Evolutionary conservation across 2,329 filamentous ascomycete species (phyloP), one percentile per base, ranked within the genome.

Genomic region (Botryotinia convoluta): DNA sequence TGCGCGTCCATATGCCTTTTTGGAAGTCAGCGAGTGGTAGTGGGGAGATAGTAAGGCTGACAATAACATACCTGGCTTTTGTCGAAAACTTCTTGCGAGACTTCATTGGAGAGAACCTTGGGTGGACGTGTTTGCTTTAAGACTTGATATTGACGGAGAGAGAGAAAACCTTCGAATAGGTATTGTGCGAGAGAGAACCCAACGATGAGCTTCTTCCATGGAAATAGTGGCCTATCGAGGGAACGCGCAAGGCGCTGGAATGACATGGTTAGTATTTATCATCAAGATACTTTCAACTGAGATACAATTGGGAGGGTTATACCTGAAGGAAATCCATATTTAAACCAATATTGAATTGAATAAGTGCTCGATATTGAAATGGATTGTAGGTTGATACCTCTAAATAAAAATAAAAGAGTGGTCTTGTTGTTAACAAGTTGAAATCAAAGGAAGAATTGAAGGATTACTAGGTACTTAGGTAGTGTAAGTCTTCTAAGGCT

Each of bases 181-280:
- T 93, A 98, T 82, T 99, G 94, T 75, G 92, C 94, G 79, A 98
- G 83, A 44, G 94, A 97, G 85, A 99, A 99, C 80, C 94, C 93
- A 79, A 98, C 89, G 80, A 99, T 95, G 79, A 99, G 90, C 82
- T 90, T 92, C 89, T 98, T 99, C 96, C 96, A 99, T 72, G 96
- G 95, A 85, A 98, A 97, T 81, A 93, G 87, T 74, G 95, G 95
- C 81, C 93, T 90, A 86, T 99, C 96, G 80, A 98, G 91, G 83
- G 92, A 91, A 83, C 89, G 90, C 81, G 94, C 93, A 78, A 98
- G 90, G 86, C 88, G 88, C 89, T 91, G 81, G 65, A 72, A 65
- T 57, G 26, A 42, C n/a, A 67, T 69, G 63, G 80, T 75, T 79
- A 78, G 69, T 74, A 70, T n/a, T 72, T 26, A 20, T 60, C 18